phyloP scores from a whole-genome alignment of 495 filamentous ascomycete genomes.

The Trichocladium antarcticum region DNA sequence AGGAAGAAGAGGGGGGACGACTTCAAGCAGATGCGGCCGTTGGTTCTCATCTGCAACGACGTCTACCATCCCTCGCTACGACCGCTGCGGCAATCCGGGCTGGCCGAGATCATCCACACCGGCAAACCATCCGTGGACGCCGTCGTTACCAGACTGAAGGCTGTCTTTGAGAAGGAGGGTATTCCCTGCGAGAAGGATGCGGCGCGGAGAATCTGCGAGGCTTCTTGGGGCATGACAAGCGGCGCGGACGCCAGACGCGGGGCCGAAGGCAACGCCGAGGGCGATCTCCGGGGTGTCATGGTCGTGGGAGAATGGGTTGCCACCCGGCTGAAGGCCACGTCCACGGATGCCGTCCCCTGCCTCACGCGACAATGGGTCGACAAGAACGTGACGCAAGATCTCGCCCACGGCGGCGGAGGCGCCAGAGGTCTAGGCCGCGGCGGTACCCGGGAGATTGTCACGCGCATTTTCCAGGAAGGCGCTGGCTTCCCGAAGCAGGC shows the following conservation, averaged over 20 bases:
- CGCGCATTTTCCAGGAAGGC: slow-evolving; percentile 74
- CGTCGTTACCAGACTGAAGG: slow-evolving; percentile 70
- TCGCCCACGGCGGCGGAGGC: slow-evolving; percentile 63
- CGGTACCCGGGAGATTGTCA: slow-evolving; percentile 69
- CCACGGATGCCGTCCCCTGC: slow-evolving; percentile 22
- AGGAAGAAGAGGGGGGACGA: slow-evolving; percentile 59
- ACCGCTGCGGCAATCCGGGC: slow-evolving; percentile 63
- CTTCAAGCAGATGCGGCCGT: slow-evolving; percentile 73
- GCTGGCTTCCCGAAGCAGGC: slow-evolving; percentile 64
- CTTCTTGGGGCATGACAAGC: slow-evolving; percentile 73
- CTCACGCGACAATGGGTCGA: slow-evolving; percentile 81
- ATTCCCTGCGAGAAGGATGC: slow-evolving; percentile 78
- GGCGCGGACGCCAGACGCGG: slow-evolving; percentile 46
- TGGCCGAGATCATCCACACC: slow-evolving; percentile 86
- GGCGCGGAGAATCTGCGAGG: slow-evolving; percentile 80
- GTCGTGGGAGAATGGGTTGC: slow-evolving; percentile 95
- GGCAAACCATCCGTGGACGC: slow-evolving; percentile 79
- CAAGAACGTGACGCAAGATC: slow-evolving; percentile 55
- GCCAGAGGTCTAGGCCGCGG: slow-evolving; percentile 69
- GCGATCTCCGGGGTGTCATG: slow-evolving; percentile 84
- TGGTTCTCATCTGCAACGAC: slow-evolving; percentile 95
- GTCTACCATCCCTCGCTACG: slow-evolving; percentile 87
- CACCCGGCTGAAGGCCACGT: slow-evolving; percentile 54
- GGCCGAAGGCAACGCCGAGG: slow-evolving; percentile 58
- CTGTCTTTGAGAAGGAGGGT: slow-evolving; percentile 75